Conservation (phyloP, 2,329 filamentous ascomycete species). For the Pseudogymnoascus sp. region DNA sequence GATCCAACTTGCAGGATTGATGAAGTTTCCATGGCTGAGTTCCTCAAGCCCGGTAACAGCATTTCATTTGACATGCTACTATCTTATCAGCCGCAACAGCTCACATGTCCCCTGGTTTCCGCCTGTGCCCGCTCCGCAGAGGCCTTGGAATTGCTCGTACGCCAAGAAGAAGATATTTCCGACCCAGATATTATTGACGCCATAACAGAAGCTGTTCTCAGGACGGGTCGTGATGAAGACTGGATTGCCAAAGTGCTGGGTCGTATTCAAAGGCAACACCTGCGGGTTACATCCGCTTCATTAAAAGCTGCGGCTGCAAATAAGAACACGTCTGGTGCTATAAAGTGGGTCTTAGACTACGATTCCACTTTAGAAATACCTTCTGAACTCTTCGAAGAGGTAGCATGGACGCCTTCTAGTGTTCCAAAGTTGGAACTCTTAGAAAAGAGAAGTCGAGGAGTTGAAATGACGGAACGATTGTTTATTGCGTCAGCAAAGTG, state of each 20-base stretch:
- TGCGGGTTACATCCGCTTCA: neutral
- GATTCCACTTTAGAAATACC: neutral
- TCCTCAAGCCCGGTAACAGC: neutral
- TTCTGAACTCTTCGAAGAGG: neutral
- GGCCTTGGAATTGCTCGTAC: neutral
- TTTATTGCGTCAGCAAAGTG: neutral
- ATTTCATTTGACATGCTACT: neutral
- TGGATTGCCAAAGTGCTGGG: neutral
- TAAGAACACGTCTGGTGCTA: neutral
- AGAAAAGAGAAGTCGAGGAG: neutral
- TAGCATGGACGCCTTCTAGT: neutral
- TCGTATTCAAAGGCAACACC: neutral
- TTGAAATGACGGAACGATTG: neutral
- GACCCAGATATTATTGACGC: neutral
- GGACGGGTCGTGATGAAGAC: neutral
- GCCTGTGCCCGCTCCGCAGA: neutral
- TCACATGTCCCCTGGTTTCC: neutral
- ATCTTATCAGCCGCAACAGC: neutral
- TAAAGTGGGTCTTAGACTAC: neutral
- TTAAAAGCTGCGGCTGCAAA: neutral
- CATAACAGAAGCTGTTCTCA: neutral
- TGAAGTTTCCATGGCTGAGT: neutral
- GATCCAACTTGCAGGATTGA: neutral
- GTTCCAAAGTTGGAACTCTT: neutral
- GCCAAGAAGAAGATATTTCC: neutral